Conservation (phyloP, 306 rosid species). For the Herpetospermum pedunculosum region DNA sequence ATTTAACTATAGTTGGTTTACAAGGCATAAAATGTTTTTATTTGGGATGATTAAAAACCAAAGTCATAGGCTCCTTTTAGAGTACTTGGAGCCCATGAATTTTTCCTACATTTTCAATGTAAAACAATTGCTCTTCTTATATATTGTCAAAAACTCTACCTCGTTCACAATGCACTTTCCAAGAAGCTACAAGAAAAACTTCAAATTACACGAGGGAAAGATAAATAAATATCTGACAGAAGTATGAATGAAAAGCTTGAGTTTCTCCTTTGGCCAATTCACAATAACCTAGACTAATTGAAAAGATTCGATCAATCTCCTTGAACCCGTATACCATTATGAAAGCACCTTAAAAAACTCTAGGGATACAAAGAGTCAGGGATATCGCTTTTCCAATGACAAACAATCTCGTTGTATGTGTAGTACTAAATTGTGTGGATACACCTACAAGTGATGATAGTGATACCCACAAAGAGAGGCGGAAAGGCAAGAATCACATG, state of each 20-base stretch:
- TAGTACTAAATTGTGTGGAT: conserved; percentile 57
- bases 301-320: too few relatives aligned
- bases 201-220: conserved; percentile 6
- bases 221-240: conserved; percentile 74
- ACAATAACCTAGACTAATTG: conserved; percentile 67
- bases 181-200: background rate
- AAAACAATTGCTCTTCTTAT: too few relatives aligned
- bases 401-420: conserved; percentile 77
- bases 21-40: too few relatives aligned
- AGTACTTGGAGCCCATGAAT: too few relatives aligned
- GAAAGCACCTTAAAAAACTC: conserved; percentile 70
- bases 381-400: conserved; percentile 63
- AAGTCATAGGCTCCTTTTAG: too few relatives aligned
- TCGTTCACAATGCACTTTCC: background rate
- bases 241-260: conserved; percentile 63
- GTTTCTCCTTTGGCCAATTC: conserved; percentile 75
- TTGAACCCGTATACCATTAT: background rate
- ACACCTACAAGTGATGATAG: conserved; percentile 44
- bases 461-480: background rate
- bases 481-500: background rate
- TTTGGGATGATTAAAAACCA: too few relatives aligned
- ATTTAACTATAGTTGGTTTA: too few relatives aligned
- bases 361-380: conserved; percentile 73
- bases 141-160: too few relatives aligned
- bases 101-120: too few relatives aligned